Base-by-base conservation (phyloP, 441 rosid genomes). In the Mallotus japonicus region DNA sequence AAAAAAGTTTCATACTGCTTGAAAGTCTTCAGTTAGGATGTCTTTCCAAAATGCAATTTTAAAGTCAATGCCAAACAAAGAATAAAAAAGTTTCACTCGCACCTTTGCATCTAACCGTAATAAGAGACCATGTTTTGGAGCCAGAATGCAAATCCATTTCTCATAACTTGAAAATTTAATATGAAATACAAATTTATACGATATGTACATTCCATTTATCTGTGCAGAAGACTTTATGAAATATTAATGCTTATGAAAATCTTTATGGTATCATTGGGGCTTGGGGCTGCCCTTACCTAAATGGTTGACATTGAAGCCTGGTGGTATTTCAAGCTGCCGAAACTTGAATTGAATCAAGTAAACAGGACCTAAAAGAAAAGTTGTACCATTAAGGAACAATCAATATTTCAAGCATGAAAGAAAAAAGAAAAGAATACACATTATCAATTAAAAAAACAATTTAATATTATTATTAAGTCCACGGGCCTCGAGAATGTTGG, bases 321-420 rank as follows among this genome's bases (percentile, higher is more conserved):
- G 94, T 55, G 99, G 98, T 74, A 95, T 91, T 86, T 92, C 98
- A 75, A 87, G 83, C 81, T 89, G 98, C 68, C 98, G 99, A 75
- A 95, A 92, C 85, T 91, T 92, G 76, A 95, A 92, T 69, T 84
- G 95, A 80, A 95, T 92, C 86, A 87, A 85, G 85, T 89, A 89
- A 76, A 95, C 86, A 66, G 91, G 92, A 82, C 93, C 96, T 93
- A 70, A 15, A 78, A 47, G 72, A 73, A 68, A 73, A 75, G 37
- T 63, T 76, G 69, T 49, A 75, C 17, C 34, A 47, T 60, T 60
- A 58, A 32, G 55, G 37, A 54, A 62, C 34, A 40, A 57, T 13
- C 14, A 63, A 73, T 20, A 72, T 28, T 47, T 63, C 67, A 58
- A 65, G 6, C 28, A 69, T 24, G 60, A 61, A 71, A 44, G 14